Evolutionary conservation across 306 rosid species (phyloP).

Genomic region (Purshia tridentata): DNA sequence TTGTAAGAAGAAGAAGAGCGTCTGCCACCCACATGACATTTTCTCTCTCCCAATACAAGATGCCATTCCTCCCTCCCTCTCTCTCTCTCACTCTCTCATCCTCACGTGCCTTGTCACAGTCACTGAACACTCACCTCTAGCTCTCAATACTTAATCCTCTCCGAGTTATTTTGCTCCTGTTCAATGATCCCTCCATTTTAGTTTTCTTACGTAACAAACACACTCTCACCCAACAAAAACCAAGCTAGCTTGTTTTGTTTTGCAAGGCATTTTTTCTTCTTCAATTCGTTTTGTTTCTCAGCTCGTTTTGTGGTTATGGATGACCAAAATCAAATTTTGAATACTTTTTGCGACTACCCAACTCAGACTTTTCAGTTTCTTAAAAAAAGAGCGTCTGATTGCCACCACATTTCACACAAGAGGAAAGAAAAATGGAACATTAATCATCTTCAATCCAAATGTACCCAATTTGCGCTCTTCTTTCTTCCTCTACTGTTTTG

Average conservation of each 20-base stretch:
- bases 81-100: slow-evolving; percentile 42
- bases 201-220: no score
- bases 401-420: slow-evolving; percentile 29
- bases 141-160: slow-evolving; percentile 32
- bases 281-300: not conserved
- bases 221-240: not conserved
- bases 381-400: not conserved
- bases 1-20: slow-evolving; percentile 35
- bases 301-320: slow-evolving; percentile 22
- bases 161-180: slow-evolving; percentile 21
- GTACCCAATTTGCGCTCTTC: slow-evolving; percentile 13
- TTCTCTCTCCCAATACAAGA: slow-evolving; percentile 51
- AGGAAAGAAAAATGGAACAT: slow-evolving; percentile 50
- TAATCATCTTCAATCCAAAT: not conserved
- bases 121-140: slow-evolving; percentile 18
- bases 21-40: slow-evolving; percentile 52
- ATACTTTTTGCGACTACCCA: slow-evolving; percentile 24
- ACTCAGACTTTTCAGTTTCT: slow-evolving; percentile 26
- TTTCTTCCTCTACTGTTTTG: slow-evolving; percentile 30
- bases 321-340: slow-evolving; percentile 13
- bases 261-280: not conserved
- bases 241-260: not conserved
- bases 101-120: slow-evolving; percentile 55
- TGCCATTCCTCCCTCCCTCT: slow-evolving; percentile 30
- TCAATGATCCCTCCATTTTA: slow-evolving; percentile 6